Evolutionary conservation across 345 rosid genomes (phyloP).

Genomic region (Aquilaria sinensis): DNA sequence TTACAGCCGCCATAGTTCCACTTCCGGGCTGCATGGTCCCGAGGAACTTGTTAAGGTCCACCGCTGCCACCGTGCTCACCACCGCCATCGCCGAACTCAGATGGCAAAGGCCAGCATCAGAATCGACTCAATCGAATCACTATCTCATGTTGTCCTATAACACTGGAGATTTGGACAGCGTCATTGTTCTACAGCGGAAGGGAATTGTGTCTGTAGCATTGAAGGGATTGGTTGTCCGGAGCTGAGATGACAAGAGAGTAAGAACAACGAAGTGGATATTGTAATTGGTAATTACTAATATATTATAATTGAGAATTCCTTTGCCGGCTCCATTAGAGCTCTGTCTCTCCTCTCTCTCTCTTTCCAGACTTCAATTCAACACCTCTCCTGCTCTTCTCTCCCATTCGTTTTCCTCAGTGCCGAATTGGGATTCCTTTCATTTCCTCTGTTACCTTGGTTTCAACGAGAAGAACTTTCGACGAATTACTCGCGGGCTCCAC

Average conservation of each 20-base stretch:
- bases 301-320: no score
- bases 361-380: no score
- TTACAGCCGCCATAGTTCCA: constrained; percentile 22
- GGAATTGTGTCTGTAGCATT: neutral
- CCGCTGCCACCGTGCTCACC: constrained; percentile 38
- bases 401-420: no score
- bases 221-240: no score
- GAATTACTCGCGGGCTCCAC: no score
- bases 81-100: constrained; percentile 30
- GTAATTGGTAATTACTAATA: no score
- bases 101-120: neutral
- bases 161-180: neutral
- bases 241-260: neutral
- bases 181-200: neutral
- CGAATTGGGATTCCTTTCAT: no score
- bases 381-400: no score
- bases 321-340: no score
- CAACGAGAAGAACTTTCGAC: no score
- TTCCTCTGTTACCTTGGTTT: no score
- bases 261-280: neutral
- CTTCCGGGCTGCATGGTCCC: constrained; percentile 25
- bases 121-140: neutral
- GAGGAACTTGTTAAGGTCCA: constrained; percentile 26
- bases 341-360: no score
- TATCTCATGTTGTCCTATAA: constrained; percentile 2